Evolutionary conservation across 2,329 filamentous ascomycete genomes (phyloP).

Genomic region (Plenodomus biglobosus): DNA sequence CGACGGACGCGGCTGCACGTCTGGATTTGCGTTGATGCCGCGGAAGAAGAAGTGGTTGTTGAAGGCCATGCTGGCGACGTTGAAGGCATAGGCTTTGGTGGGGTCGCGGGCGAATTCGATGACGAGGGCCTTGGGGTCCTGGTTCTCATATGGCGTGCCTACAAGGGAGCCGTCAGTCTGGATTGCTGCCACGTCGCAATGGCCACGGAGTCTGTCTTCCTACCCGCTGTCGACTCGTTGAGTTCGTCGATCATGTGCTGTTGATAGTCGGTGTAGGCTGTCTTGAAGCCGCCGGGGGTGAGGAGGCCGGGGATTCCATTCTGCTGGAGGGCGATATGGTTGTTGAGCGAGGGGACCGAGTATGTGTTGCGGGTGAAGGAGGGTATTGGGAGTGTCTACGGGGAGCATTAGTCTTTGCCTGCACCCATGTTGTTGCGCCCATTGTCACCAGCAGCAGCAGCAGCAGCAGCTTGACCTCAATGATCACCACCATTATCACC

Average conservation of each 20-base stretch:
- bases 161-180: constrained; percentile 5
- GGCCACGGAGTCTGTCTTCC: constrained; percentile 1
- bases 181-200: neutral
- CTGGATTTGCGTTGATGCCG: constrained; percentile 46
- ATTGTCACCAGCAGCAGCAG: too few relatives aligned
- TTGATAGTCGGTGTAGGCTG: constrained; percentile 86
- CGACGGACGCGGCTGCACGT: constrained; percentile 31
- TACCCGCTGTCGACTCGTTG: constrained; percentile 73
- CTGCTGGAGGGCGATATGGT: constrained; percentile 49
- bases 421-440: too few relatives aligned
- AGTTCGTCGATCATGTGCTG: constrained; percentile 70
- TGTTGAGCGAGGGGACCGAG: constrained; percentile 52
- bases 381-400: constrained; percentile 25
- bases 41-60: constrained; percentile 88
- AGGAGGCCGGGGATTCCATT: constrained; percentile 71
- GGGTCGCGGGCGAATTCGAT: constrained; percentile 78
- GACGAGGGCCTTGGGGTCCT: constrained; percentile 66
- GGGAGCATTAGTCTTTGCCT: constrained; percentile 24
- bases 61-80: constrained; percentile 93
- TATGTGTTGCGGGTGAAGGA: constrained; percentile 40
- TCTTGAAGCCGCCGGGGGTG: constrained; percentile 66
- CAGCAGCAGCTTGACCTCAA: too few relatives aligned
- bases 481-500: too few relatives aligned
- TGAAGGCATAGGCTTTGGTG: constrained; percentile 78
- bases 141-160: constrained; percentile 67